Evolutionary conservation across 1,284 basidiomycete genomes (phyloP).

Genomic region (Trichosporon sp.): DNA sequence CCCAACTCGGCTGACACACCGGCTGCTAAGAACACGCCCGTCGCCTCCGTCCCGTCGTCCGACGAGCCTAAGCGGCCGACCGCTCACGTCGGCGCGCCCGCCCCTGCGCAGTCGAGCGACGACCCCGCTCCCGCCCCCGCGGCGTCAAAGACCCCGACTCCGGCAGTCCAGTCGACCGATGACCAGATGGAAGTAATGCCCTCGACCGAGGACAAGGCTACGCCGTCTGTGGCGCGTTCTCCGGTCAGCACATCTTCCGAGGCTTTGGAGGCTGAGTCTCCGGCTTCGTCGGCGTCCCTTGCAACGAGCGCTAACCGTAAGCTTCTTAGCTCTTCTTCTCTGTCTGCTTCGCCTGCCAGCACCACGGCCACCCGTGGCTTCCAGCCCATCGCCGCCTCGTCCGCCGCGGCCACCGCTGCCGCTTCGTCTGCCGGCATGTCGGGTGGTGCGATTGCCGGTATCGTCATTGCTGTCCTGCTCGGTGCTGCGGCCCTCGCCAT

Average conservation of each 20-base stretch:
- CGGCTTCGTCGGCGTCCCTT: not conserved
- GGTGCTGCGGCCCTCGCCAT: constrained; percentile 17
- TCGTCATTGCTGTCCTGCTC: constrained; percentile 16
- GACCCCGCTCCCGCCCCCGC: not conserved
- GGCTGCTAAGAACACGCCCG: not conserved
- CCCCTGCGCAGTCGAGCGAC: not conserved
- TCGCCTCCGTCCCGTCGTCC: not conserved
- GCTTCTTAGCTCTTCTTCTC: not conserved
- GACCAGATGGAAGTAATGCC: not conserved
- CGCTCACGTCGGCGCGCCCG: not conserved
- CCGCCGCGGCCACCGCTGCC: constrained; percentile 4
- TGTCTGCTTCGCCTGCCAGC: not conserved
- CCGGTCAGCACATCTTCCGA: not conserved
- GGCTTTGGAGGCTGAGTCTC: not conserved
- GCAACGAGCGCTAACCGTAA: constrained; percentile 1
- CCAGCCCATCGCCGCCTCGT: not conserved
- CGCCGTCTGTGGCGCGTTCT: not conserved
- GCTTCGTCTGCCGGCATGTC: constrained; percentile 10
- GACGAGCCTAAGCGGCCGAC: not conserved
- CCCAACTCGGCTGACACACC: not conserved
- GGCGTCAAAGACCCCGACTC: not conserved
- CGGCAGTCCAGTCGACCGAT: not conserved
- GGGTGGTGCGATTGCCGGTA: constrained; percentile 14
- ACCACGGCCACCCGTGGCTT: not conserved
- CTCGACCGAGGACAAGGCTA: not conserved